Percentiles rank a stretch among this genome's conserved stretches.
These are phyloP conservation scores for Hordeum marinum DNA, from an alignment of 176 grass and related monocot genomes.

Conservation along the genomic window DNA sequence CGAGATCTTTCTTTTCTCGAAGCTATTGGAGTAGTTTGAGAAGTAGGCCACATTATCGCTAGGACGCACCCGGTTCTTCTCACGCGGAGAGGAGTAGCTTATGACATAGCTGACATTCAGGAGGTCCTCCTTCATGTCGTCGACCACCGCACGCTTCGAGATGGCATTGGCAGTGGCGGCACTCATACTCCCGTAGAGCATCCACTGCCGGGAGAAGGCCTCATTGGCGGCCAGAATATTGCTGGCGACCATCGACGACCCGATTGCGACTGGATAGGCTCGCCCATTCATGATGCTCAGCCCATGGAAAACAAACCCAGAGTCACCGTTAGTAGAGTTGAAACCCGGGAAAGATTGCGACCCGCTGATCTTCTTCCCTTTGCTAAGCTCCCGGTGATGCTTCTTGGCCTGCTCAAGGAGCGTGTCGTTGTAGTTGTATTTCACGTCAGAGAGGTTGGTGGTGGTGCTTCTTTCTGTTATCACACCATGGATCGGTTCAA, in stretches of 20 bases:
- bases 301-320: slow-evolving; percentile 6
- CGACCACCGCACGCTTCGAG: background rate
- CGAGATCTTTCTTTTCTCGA: background rate
- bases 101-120: slow-evolving; percentile 45
- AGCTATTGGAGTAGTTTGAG: background rate
- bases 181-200: too few relatives aligned
- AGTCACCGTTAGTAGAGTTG: slow-evolving; percentile 19
- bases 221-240: background rate
- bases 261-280: slow-evolving; percentile 32
- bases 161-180: too few relatives aligned
- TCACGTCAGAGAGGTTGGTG: slow-evolving; percentile 31
- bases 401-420: background rate
- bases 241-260: background rate
- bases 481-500: background rate
- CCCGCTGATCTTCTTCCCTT: too few relatives aligned
- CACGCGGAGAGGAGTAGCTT: background rate
- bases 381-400: too few relatives aligned
- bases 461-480: background rate
- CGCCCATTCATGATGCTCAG: background rate
- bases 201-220: background rate
- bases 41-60: background rate
- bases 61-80: background rate
- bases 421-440: slow-evolving; percentile 35
- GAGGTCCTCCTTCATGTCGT: background rate
- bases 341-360: too few relatives aligned